Percentiles rank a stretch among this genome's conserved stretches.
These are phyloP conservation scores for Agastache rugosa DNA, from an alignment of 257 asterid species.

Conservation along the genomic window DNA sequence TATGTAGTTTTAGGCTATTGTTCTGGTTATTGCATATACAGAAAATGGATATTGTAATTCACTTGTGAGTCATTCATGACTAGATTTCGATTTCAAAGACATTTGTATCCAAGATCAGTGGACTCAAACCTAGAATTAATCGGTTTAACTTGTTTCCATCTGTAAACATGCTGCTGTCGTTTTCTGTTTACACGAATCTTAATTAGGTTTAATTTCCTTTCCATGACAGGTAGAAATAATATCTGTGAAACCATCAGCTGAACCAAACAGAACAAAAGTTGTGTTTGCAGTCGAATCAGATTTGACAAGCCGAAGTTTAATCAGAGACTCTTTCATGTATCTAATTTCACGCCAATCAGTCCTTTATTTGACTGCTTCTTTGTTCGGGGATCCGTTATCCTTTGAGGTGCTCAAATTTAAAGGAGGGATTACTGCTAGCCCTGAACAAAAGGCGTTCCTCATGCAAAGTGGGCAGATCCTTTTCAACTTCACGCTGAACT, in stretches of 20 bases:
- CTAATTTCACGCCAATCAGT: constrained; percentile 42
- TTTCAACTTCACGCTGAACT: constrained; percentile 87
- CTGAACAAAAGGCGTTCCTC: constrained; percentile 76
- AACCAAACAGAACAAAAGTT: constrained; percentile 61
- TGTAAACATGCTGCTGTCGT: not conserved
- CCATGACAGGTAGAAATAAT: constrained; percentile 60
- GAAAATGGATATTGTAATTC: not conserved
- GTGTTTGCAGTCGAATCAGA: constrained; percentile 67
- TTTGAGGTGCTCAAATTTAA: constrained; percentile 80
- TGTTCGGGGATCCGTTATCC: constrained; percentile 73
- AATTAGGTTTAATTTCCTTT: constrained; percentile 19
- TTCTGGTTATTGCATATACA: too few species aligned
- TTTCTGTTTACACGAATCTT: constrained; percentile 15
- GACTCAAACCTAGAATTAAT: not conserved
- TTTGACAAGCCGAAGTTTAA: constrained; percentile 55
- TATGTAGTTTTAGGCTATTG: too few species aligned
- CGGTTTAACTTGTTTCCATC: not conserved
- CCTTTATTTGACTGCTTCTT: constrained; percentile 57
- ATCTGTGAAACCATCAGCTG: constrained; percentile 43
- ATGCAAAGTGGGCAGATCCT: constrained; percentile 73
- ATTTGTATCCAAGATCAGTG: not conserved
- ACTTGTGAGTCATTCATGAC: not conserved
- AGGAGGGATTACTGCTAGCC: constrained; percentile 86
- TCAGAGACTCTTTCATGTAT: constrained; percentile 46
- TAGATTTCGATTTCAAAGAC: not conserved